These are phyloP conservation scores for Fusarium drepaniforme DNA, from an alignment of 2,329 filamentous ascomycete genomes.

Conservation along the genomic window DNA sequence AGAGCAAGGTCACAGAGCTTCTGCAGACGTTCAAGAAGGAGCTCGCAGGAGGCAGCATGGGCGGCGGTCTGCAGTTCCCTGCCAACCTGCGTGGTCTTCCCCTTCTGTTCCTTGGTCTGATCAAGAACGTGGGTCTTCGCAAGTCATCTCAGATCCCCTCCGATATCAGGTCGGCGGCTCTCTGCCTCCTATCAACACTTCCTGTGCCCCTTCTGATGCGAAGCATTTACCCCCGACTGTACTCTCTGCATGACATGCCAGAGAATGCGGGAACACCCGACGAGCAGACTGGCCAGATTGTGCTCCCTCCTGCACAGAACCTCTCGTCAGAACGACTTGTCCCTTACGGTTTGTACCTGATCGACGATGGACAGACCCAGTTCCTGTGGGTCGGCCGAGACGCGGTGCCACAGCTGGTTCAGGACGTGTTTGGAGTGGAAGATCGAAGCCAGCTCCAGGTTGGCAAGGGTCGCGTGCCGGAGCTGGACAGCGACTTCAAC, in stretches of 20 bases:
- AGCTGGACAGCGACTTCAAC: slow-evolving; percentile 96
- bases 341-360: slow-evolving; percentile 92
- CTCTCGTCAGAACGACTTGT: slow-evolving; percentile 90
- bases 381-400: slow-evolving; percentile 98
- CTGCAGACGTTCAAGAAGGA: slow-evolving; percentile 98
- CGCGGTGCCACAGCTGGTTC: slow-evolving; percentile 87
- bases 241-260: slow-evolving; percentile 96
- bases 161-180: slow-evolving; percentile 91
- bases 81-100: slow-evolving; percentile 91
- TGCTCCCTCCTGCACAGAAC: slow-evolving; percentile 86
- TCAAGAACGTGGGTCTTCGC: slow-evolving; percentile 94
- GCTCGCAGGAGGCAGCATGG: slow-evolving; percentile 94
- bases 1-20: slow-evolving; percentile 92
- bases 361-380: slow-evolving; percentile 97
- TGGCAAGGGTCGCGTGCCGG: slow-evolving; percentile 88
- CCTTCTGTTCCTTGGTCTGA: slow-evolving; percentile 90
- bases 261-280: slow-evolving; percentile 91
- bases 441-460: slow-evolving; percentile 89
- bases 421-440: slow-evolving; percentile 89
- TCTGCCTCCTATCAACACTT: slow-evolving; percentile 94
- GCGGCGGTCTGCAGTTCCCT: slow-evolving; percentile 93
- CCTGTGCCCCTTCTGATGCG: slow-evolving; percentile 91
- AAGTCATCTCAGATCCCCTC: slow-evolving; percentile 95
- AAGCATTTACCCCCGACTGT: slow-evolving; percentile 89
- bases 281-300: slow-evolving; percentile 86